Evolutionary conservation across 2,329 filamentous ascomycete species (phyloP).

Genomic region (Pseudocercospora cruenta): DNA sequence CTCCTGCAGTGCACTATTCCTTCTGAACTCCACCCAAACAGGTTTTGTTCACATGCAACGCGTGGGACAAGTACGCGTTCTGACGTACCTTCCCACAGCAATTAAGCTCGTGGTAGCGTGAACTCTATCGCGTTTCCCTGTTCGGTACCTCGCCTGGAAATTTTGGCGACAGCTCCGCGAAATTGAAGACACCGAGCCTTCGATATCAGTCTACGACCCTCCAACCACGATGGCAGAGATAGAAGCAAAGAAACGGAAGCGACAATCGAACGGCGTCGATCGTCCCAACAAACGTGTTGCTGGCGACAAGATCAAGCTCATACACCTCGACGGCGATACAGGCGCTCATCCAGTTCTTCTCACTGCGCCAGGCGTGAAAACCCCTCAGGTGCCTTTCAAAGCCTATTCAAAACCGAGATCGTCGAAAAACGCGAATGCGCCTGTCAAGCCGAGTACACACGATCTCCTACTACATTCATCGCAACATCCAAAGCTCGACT

Average conservation of each 20-base stretch:
- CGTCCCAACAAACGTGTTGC: constrained; percentile 45
- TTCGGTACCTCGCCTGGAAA: neutral
- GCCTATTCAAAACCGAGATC: constrained; percentile 48
- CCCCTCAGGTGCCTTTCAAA: constrained; percentile 50
- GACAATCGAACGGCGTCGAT: constrained; percentile 48
- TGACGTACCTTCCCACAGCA: neutral
- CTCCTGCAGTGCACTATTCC: neutral
- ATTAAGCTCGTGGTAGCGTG: neutral
- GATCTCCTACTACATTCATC: constrained; percentile 65
- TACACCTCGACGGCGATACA: constrained; percentile 23
- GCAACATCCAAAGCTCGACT: constrained; percentile 63
- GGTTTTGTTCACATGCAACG: constrained; percentile 12
- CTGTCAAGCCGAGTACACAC: constrained; percentile 44
- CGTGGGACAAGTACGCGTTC: constrained; percentile 4
- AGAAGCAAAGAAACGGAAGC: constrained; percentile 57
- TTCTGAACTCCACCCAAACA: neutral
- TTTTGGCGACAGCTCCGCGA: neutral
- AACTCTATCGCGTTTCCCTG: constrained; percentile 6
- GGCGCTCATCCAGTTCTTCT: constrained; percentile 34
- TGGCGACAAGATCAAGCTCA: constrained; percentile 34
- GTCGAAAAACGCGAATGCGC: constrained; percentile 23
- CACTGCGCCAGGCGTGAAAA: constrained; percentile 48
- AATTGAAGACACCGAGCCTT: neutral
- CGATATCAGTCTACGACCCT: neutral
- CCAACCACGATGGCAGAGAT: constrained; percentile 33